phyloP scores from a whole-genome alignment of 352 stramenopile genomes.

The Pythium sukuiense region DNA sequence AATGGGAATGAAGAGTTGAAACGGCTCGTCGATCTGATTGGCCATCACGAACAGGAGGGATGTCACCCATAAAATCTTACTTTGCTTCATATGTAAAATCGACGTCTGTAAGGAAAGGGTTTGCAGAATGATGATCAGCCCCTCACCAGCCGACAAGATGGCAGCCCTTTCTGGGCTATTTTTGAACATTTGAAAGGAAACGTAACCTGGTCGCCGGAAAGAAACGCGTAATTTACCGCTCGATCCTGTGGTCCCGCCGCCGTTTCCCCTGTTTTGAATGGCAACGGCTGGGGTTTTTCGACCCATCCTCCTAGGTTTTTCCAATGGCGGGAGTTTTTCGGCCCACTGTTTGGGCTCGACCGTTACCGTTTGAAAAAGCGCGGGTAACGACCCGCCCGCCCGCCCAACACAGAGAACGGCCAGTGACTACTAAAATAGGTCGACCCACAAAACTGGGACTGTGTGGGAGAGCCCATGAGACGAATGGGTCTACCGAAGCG shows the following conservation, averaged over 20 bases:
- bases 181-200: conserved; percentile 49
- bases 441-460: conserved; percentile 1
- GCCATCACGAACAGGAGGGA: conserved; percentile 6
- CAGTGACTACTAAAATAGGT: conserved; percentile 29
- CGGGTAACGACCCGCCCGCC: conserved; percentile 28
- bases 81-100: conserved; percentile 9
- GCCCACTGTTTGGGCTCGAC: background rate
- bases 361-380: conserved; percentile 33
- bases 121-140: conserved; percentile 24
- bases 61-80: conserved; percentile 18
- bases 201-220: conserved; percentile 23
- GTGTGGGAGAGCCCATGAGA: conserved; percentile 1
- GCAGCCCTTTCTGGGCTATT: conserved; percentile 21
- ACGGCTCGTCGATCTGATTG: conserved; percentile 26
- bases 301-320: conserved; percentile 19
- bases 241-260: conserved; percentile 25
- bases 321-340: conserved; percentile 29
- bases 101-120: background rate
- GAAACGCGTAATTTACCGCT: conserved; percentile 27
- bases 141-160: conserved; percentile 14
- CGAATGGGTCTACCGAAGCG: too few species aligned
- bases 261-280: conserved; percentile 23
- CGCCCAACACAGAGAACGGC: conserved; percentile 21
- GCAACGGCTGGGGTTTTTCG: conserved; percentile 25
- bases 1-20: conserved; percentile 32